These are phyloP conservation scores for Globisporangium middletonii DNA, from an alignment of 352 stramenopile species.

Conservation along the genomic window DNA sequence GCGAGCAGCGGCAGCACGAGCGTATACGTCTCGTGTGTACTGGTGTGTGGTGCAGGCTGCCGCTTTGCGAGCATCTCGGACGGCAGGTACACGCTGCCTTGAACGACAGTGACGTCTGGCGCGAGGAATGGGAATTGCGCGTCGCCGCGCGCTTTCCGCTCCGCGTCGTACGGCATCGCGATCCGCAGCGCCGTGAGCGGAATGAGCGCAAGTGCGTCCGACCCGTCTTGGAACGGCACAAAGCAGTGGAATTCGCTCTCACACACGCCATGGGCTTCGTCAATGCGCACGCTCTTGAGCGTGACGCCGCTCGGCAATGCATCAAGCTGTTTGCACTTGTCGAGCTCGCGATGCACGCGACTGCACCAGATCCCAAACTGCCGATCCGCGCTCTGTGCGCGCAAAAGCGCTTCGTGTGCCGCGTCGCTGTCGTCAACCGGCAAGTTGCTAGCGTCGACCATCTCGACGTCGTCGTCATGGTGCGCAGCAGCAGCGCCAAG, in stretches of 20 bases:
- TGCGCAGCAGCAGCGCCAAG: neutral
- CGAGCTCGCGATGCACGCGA: conserved; percentile 61
- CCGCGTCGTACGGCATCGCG: conserved; percentile 45
- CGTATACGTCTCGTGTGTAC: conserved; percentile 20
- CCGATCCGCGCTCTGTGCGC: conserved; percentile 13
- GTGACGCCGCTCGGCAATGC: conserved; percentile 35
- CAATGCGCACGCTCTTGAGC: conserved; percentile 38
- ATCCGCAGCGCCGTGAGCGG: conserved; percentile 52
- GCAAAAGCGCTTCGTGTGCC: conserved; percentile 6
- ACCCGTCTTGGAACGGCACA: conserved; percentile 68
- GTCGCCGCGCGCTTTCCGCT: conserved; percentile 18
- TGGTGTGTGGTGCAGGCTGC: neutral
- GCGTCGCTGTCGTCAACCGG: neutral
- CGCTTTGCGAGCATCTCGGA: conserved; percentile 30
- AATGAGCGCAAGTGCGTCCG: conserved; percentile 54
- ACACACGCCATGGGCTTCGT: conserved; percentile 38
- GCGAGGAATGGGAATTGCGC: conserved; percentile 58
- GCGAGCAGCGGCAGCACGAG: conserved; percentile 47
- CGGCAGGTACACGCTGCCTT: conserved; percentile 46
- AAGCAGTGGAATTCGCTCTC: conserved; percentile 66
- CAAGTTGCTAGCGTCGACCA: conserved; percentile 9
- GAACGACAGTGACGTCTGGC: conserved; percentile 37
- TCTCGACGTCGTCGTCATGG: conserved; percentile 9
- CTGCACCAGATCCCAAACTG: conserved; percentile 72
- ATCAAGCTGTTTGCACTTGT: conserved; percentile 40